Evolutionary conservation across 177 flowering plant genomes (phyloP), one percentile per base, ranked within the genome.

Genomic region (Tripterygium wilfordii): DNA sequence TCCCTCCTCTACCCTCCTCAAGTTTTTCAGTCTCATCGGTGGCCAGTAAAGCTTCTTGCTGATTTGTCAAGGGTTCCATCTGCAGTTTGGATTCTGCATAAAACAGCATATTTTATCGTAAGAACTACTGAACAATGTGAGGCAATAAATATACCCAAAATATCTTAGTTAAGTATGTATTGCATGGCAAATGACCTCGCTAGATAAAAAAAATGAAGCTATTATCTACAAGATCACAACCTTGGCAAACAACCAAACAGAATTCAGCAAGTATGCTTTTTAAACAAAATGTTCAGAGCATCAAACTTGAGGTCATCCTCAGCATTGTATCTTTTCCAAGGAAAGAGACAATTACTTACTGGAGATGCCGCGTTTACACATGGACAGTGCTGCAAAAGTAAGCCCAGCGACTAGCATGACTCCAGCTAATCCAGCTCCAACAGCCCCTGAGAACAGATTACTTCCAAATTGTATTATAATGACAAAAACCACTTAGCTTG

Each of bases 371-470:
- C 65, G 67, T 62, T 70, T 89, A 53, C 79, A 65, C 12, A 84
- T 27, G 42, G 83, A 77, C 41, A 80, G 14, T 17, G 82, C 69
- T 8, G 91, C 85, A 54, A 80, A 70, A 32, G 78, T 59, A 54
- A 88, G 68, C 23, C 91, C 96, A 33, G 80, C 71, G 51, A 75
- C 71, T 43, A 92, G 71, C 51, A 89, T 12, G 50, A 78, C 64
- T 36, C 86, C 92, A 20, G 86, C 88, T 16, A 76, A 53, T 69
- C 84, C 91, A 29, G 80, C 80, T 49, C 82, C 79, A 40, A 77
- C 60, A 53, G 76, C 43, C 48, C 90, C 98, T 91, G 96, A 73
- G 70, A 81, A 54, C 49, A 62, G 63, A 63, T 77, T 72, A 84
- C 66, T 75, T 60, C 39, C 62, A 14, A 65, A 65, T 64, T 68